Evolutionary conservation across 257 asterid species (phyloP).

Genomic region (Cordia subcordata): DNA sequence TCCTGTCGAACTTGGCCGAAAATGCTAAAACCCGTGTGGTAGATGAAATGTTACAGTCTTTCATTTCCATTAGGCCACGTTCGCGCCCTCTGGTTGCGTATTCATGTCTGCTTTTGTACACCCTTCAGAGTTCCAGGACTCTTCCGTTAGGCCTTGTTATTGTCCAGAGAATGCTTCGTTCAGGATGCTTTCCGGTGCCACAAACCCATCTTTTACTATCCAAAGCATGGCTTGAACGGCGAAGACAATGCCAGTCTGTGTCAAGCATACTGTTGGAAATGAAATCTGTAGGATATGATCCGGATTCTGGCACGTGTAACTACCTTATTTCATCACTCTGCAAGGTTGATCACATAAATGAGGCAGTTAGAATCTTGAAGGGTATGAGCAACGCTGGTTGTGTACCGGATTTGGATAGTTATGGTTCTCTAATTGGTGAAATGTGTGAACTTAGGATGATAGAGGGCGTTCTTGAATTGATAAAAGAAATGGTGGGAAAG

Average conservation of each 20-base stretch:
- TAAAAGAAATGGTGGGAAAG: constrained; percentile 59
- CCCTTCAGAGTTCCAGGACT: constrained; percentile 46
- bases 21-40: constrained; percentile 29
- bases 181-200: constrained; percentile 65
- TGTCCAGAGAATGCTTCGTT: constrained; percentile 65
- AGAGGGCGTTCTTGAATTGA: constrained; percentile 25
- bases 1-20: constrained; percentile 42
- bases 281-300: constrained; percentile 59
- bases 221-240: constrained; percentile 49
- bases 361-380: constrained; percentile 48
- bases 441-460: constrained; percentile 48
- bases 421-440: constrained; percentile 46
- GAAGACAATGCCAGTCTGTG: constrained; percentile 26
- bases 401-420: constrained; percentile 63
- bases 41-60: constrained; percentile 56
- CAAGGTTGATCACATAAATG: constrained; percentile 49
- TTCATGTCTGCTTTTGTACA: constrained; percentile 55
- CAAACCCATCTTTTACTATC: constrained; percentile 62
- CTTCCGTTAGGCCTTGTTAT: constrained; percentile 63
- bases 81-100: constrained; percentile 41
- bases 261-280: constrained; percentile 40
- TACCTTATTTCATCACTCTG: constrained; percentile 69
- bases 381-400: constrained; percentile 64
- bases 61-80: constrained; percentile 61
- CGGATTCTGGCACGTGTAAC: constrained; percentile 68